Evolutionary conservation across 768 basidiomycete genomes (phyloP), one percentile per base, ranked within the genome.

Genomic region (Russula foetens): DNA sequence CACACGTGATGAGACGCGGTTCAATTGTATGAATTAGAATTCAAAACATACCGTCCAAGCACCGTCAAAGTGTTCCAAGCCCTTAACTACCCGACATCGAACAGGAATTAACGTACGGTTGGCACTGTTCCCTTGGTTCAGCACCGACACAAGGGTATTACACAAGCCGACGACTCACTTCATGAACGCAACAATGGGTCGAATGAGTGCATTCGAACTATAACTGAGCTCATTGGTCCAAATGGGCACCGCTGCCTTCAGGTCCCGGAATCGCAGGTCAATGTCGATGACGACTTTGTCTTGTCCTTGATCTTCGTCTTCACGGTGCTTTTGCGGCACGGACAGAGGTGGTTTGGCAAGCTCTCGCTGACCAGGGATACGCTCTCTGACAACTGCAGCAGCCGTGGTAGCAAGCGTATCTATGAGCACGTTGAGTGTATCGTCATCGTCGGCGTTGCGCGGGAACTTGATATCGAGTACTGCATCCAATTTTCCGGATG

Each of bases 391-490:
- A 19, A 75, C 77, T 11, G 82, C 76, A 4, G 83, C 80, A 11
- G 77, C 75, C 17, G 75, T 76, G 38, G 80, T 85, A n/a, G 84
- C 81, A 31, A 98, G 87, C 50, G 90, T 92, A 68, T 92, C 90
- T 3, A 92, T 89, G 55, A 98, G 85, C 71, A 98, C 83, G 35
- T 82, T 88, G 65, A 90, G 87, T 67, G 97, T 79, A 46, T 80
- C 81, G 59, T 88, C 86, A 53, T 77, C 71, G 11, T 84, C 83
- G 11, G 84, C 83, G 66, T 92, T 86, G 19, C 84, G 84, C 24
- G 97, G 95, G 73, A 99, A 98, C 69, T 95, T 93, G 75, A 99
- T 95, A 73, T 99, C 97, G 24, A 98, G 81, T 6, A 99, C 97
- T 11, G 93, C 91, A 69, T 99, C 97, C 28, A 97, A 81, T 73